phyloP scores from a whole-genome alignment of 805 yeast species.

The Aciculoconidium aculeatum region DNA sequence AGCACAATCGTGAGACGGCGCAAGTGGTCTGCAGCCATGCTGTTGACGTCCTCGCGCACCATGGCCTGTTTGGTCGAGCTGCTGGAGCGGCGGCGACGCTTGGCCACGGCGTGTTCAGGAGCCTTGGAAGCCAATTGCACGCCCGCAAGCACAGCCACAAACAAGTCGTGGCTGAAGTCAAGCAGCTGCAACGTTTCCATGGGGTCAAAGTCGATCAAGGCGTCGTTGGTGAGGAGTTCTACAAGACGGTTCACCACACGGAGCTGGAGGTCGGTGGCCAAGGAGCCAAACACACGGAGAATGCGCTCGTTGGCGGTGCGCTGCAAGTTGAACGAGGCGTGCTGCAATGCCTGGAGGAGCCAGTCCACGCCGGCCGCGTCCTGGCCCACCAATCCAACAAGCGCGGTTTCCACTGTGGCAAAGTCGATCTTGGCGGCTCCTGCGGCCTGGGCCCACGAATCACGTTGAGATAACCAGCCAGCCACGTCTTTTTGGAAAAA shows the following conservation, averaged over 20 bases:
- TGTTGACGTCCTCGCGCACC: slow-evolving; percentile 63
- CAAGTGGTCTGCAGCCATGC: slow-evolving; percentile 72
- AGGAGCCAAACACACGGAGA: slow-evolving; percentile 45
- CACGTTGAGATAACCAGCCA: slow-evolving; percentile 34
- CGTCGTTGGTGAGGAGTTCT: slow-evolving; percentile 49
- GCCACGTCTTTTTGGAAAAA: slow-evolving; percentile 28
- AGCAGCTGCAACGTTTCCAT: slow-evolving; percentile 48
- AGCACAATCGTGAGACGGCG: slow-evolving; percentile 71
- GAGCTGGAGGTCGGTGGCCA: slow-evolving; percentile 54
- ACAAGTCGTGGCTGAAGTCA: slow-evolving; percentile 48
- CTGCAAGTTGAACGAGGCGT: slow-evolving; percentile 35
- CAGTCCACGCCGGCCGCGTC: slow-evolving; percentile 51
- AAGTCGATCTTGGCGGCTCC: slow-evolving; percentile 45
- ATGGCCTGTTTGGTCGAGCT: slow-evolving; percentile 71
- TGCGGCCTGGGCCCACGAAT: slow-evolving; percentile 38
- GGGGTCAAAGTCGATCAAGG: slow-evolving; percentile 27
- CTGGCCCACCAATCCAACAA: slow-evolving; percentile 55
- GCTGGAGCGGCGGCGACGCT: slow-evolving; percentile 78
- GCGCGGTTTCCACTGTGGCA: slow-evolving; percentile 46
- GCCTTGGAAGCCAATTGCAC: slow-evolving; percentile 49
- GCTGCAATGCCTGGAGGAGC: slow-evolving; percentile 45
- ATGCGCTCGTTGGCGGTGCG: slow-evolving; percentile 45
- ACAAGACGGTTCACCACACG: slow-evolving; percentile 44
- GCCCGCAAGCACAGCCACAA: slow-evolving; percentile 53
- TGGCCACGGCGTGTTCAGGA: slow-evolving; percentile 50